Evolutionary conservation across 2,329 filamentous ascomycete species (phyloP).

Genomic region (Pseudovirgaria hyperparasitica): DNA sequence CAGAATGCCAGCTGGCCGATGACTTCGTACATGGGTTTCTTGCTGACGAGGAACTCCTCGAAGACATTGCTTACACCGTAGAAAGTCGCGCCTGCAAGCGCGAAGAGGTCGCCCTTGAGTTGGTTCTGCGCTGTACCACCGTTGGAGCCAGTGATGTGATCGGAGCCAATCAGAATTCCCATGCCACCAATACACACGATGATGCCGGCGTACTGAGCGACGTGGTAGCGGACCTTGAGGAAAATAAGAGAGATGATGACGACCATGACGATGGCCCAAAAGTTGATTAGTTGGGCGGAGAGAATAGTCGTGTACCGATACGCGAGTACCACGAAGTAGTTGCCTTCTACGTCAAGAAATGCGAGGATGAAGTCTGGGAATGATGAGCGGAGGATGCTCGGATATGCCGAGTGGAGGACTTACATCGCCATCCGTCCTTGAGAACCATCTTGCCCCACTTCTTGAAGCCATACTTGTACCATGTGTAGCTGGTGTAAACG

Average conservation of each 20-base stretch:
- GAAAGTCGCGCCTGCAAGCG: constrained; percentile 73
- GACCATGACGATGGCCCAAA: constrained; percentile 94
- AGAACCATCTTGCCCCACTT: constrained; percentile 52
- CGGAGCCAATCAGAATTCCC: constrained; percentile 73
- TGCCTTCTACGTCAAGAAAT: constrained; percentile 90
- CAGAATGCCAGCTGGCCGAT: constrained; percentile 82
- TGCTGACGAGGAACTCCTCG: constrained; percentile 88
- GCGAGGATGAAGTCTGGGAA: constrained; percentile 64
- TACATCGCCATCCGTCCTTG: constrained; percentile 75
- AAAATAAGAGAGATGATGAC: constrained; percentile 73
- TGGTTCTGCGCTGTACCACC: constrained; percentile 55
- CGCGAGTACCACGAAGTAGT: constrained; percentile 94
- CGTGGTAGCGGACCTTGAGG: constrained; percentile 79
- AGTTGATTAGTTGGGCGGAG: constrained; percentile 91
- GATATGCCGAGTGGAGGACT: too few relatives aligned
- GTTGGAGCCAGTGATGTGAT: constrained; percentile 70
- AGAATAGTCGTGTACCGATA: constrained; percentile 83
- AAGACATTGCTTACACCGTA: constrained; percentile 87
- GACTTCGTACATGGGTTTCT: constrained; percentile 81
- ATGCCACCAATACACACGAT: constrained; percentile 82
- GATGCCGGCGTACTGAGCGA: constrained; percentile 75
- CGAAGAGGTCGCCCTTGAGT: constrained; percentile 87
- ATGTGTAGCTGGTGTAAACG: constrained; percentile 68
- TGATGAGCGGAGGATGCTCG: not conserved
- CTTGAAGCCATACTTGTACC: constrained; percentile 66